Evolutionary conservation across 2,329 filamentous ascomycete genomes (phyloP).

Genomic region (Dryadomyces sulphureus): DNA sequence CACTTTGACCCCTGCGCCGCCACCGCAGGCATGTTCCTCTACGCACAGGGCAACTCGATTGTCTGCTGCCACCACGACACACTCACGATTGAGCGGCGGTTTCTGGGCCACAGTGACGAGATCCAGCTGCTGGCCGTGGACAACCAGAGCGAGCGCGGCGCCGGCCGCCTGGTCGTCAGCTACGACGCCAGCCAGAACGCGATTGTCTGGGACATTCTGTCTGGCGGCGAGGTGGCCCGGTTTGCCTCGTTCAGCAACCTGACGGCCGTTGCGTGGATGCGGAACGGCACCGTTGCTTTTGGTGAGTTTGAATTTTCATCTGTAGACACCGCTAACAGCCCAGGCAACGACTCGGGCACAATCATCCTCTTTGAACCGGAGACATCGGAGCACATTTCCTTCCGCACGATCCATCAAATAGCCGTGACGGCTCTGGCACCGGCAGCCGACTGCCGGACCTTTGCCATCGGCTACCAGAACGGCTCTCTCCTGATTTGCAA

Average conservation of each 20-base stretch:
- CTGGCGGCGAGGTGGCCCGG: slow-evolving; percentile 77
- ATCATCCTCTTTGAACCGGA: slow-evolving; percentile 89
- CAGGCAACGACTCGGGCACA: slow-evolving; percentile 84
- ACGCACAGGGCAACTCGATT: slow-evolving; percentile 67
- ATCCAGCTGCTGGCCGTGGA: slow-evolving; percentile 77
- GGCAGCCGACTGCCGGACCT: slow-evolving; percentile 77
- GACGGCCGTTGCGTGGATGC: slow-evolving; percentile 83
- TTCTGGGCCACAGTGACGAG: slow-evolving; percentile 70
- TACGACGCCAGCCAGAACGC: slow-evolving; percentile 84
- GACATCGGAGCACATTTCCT: slow-evolving; percentile 82
- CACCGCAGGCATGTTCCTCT: slow-evolving; percentile 81
- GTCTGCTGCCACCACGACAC: slow-evolving; percentile 89
- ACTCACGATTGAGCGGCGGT: slow-evolving; percentile 72
- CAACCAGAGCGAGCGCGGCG: slow-evolving; percentile 75
- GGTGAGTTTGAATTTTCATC: slow-evolving; percentile 47
- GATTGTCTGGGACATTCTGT: slow-evolving; percentile 93
- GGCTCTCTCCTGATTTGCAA: slow-evolving; percentile 84
- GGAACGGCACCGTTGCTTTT: slow-evolving; percentile 91
- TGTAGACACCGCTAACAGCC: slow-evolving; percentile 4
- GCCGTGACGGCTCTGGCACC: slow-evolving; percentile 89
- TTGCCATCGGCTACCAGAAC: slow-evolving; percentile 96
- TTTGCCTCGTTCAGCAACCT: slow-evolving; percentile 86
- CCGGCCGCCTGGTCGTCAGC: slow-evolving; percentile 76
- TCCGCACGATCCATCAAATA: slow-evolving; percentile 79
- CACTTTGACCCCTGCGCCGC: slow-evolving; percentile 80